Conservation (phyloP, 2,329 filamentous ascomycete species). For the Fusarium drepaniforme region DNA sequence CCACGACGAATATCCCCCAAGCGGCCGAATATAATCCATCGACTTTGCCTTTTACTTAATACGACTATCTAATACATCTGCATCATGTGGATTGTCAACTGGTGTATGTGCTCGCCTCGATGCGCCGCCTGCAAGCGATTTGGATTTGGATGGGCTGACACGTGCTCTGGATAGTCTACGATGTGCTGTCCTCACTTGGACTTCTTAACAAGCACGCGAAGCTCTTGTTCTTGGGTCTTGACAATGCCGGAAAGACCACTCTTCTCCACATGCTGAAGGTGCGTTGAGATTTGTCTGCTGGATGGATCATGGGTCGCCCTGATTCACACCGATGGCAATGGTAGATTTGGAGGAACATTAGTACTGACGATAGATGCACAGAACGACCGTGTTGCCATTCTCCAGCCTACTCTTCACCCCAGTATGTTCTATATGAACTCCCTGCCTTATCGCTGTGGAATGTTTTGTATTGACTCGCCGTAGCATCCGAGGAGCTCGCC, state of each 20-base stretch:
- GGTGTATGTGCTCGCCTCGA: slow-evolving; percentile 75
- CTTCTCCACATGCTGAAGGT: slow-evolving; percentile 97
- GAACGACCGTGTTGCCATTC: slow-evolving; percentile 93
- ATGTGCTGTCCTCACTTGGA: slow-evolving; percentile 87
- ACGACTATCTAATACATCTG: slow-evolving; percentile 37
- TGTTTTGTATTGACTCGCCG: slow-evolving; percentile 29
- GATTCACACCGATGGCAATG: slow-evolving; percentile 9
- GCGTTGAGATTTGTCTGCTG: slow-evolving; percentile 46
- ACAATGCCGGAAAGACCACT: slow-evolving; percentile 96
- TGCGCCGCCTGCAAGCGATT: slow-evolving; percentile 13
- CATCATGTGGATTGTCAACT: slow-evolving; percentile 94
- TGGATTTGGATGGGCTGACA: slow-evolving; percentile 48
- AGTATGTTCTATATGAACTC: slow-evolving; percentile 67
- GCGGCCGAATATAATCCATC: slow-evolving; percentile 24
- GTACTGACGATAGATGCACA: slow-evolving; percentile 52
- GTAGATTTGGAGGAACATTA: slow-evolving; percentile 7
- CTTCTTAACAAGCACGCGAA: slow-evolving; percentile 97
- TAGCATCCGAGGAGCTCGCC: slow-evolving; percentile 90
- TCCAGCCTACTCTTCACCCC: slow-evolving; percentile 91
- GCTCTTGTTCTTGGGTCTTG: slow-evolving; percentile 91
- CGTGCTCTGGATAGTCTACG: slow-evolving; percentile 73
- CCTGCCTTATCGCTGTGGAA: background rate
- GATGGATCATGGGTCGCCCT: slow-evolving; percentile 1
- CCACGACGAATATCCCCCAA: slow-evolving; percentile 33
- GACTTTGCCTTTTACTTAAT: slow-evolving; percentile 34